Evolutionary conservation across 2,329 filamentous ascomycete species (phyloP).

Genomic region (Fusarium tjaetaba): DNA sequence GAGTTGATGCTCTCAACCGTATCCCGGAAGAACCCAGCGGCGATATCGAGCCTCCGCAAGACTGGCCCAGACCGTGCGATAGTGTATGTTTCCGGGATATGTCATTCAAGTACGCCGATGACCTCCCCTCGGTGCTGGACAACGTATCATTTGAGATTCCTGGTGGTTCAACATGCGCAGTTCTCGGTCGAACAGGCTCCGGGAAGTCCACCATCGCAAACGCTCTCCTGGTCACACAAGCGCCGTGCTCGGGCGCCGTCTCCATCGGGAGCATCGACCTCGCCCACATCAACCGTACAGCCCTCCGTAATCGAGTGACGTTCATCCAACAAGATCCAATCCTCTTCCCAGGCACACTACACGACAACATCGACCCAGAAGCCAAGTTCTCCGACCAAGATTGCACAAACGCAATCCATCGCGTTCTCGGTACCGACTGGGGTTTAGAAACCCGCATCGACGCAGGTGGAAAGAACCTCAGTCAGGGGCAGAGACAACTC

Average conservation of each 20-base stretch:
- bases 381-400: slow-evolving; percentile 64
- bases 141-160: slow-evolving; percentile 79
- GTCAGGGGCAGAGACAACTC: slow-evolving; percentile 71
- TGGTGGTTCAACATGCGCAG: slow-evolving; percentile 67
- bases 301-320: slow-evolving; percentile 66
- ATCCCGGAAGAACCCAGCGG: slow-evolving; percentile 80
- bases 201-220: slow-evolving; percentile 83
- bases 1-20: slow-evolving; percentile 82
- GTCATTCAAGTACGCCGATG: slow-evolving; percentile 81
- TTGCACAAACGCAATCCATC: slow-evolving; percentile 62
- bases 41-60: slow-evolving; percentile 72
- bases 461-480: slow-evolving; percentile 69
- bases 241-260: slow-evolving; percentile 61
- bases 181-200: slow-evolving; percentile 85
- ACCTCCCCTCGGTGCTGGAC: slow-evolving; percentile 77
- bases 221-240: slow-evolving; percentile 65
- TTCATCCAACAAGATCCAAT: slow-evolving; percentile 73
- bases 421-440: slow-evolving; percentile 66
- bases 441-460: slow-evolving; percentile 63
- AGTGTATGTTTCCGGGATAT: slow-evolving; percentile 81
- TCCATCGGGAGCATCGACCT: slow-evolving; percentile 65
- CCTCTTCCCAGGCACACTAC: slow-evolving; percentile 66
- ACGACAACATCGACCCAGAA: slow-evolving; percentile 76
- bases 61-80: slow-evolving; percentile 78
- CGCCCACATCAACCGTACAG: slow-evolving; percentile 62